Conservation (phyloP, 2,329 filamentous ascomycete species). For the Curvularia sp. region DNA sequence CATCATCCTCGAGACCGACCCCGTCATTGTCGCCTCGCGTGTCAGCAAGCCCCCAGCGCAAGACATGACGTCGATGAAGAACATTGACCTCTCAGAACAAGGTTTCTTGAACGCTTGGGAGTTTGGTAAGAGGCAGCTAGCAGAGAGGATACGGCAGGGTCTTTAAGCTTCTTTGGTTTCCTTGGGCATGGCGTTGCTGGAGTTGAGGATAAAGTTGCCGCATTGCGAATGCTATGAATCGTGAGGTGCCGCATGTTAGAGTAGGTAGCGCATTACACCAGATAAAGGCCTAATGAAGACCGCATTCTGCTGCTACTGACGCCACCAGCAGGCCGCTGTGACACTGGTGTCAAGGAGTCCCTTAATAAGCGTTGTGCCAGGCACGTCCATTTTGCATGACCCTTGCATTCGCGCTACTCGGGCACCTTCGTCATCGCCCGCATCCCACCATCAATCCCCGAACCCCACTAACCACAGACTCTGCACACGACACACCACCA, state of each 20-base stretch:
- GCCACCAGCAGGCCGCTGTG: not conserved
- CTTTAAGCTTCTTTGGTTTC: conserved; percentile 31
- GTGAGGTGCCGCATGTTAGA: conserved; percentile 18
- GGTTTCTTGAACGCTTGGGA: conserved; percentile 93
- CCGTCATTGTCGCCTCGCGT: conserved; percentile 88
- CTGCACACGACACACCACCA: conserved; percentile 52
- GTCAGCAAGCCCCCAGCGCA: conserved; percentile 91
- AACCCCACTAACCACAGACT: conserved; percentile 38
- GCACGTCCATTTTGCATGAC: conserved; percentile 26
- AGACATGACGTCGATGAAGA: conserved; percentile 86
- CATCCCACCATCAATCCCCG: conserved; percentile 25
- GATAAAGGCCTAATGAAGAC: conserved; percentile 11
- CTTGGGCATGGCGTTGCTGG: conserved; percentile 43
- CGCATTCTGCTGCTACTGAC: conserved; percentile 17
- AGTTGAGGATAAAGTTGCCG: conserved; percentile 28
- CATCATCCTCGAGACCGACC: conserved; percentile 96
- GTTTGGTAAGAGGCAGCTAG: conserved; percentile 89
- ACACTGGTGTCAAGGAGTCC: not conserved
- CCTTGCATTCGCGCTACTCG: conserved; percentile 34
- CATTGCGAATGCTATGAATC: conserved; percentile 27
- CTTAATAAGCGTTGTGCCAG: conserved; percentile 25
- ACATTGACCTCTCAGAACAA: conserved; percentile 94
- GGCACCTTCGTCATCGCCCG: conserved; percentile 41
- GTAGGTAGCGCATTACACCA: conserved; percentile 16
- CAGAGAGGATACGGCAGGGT: conserved; percentile 88